phyloP scores from a whole-genome alignment of 352 stramenopile species.

The Phytophthora tubulina region DNA sequence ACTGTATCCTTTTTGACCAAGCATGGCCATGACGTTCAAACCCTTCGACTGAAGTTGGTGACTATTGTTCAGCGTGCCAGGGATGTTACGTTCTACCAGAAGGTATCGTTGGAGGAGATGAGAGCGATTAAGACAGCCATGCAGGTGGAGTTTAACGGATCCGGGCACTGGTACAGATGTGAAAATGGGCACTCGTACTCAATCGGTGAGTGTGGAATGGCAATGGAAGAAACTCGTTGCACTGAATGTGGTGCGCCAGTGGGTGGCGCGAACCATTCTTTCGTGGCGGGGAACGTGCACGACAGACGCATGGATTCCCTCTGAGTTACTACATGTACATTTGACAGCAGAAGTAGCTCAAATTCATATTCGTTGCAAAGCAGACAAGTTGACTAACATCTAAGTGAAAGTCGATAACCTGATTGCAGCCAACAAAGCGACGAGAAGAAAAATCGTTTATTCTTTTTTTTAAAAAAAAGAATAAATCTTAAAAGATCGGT shows the following conservation, averaged over 20 bases:
- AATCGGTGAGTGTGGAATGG: conserved; percentile 83
- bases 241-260: conserved; percentile 76
- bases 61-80: conserved; percentile 20
- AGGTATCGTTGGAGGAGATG: conserved; percentile 42
- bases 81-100: conserved; percentile 44
- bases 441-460: too few species aligned
- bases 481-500: too few species aligned
- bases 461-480: too few species aligned
- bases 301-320: conserved; percentile 30
- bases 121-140: conserved; percentile 44
- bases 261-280: conserved; percentile 59
- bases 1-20: conserved; percentile 16
- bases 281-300: conserved; percentile 14
- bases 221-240: conserved; percentile 72
- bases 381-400: too few species aligned
- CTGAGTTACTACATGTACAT: too few species aligned
- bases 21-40: conserved; percentile 17
- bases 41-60: conserved; percentile 5
- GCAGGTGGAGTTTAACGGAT: conserved; percentile 42
- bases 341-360: too few species aligned
- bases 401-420: too few species aligned
- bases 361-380: background rate
- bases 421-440: too few species aligned
- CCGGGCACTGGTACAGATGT: conserved; percentile 79
- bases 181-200: conserved; percentile 87